Conservation (phyloP, 2,329 filamentous ascomycete genomes). For the Elsinoe arachidis region DNA sequence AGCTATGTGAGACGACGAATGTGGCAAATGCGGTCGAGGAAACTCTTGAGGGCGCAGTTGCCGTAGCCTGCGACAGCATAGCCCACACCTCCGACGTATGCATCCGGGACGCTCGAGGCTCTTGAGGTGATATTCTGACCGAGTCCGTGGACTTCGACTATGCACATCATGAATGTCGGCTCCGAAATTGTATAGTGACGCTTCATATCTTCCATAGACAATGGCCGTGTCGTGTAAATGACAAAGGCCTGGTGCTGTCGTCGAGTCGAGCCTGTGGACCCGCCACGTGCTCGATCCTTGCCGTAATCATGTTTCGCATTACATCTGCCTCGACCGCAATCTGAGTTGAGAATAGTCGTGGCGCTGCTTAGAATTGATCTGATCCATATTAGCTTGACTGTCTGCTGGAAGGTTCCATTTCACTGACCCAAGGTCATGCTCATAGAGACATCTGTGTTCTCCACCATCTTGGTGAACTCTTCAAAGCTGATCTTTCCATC, state of each 20-base stretch:
- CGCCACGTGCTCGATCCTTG: neutral
- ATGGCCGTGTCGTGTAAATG: too few species aligned
- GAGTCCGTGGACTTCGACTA: too few species aligned
- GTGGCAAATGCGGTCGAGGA: too few species aligned
- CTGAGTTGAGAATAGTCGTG: neutral
- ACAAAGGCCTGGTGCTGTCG: neutral
- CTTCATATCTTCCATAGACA: too few species aligned
- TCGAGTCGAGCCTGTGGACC: neutral
- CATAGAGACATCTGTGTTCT: slow-evolving; percentile 70
- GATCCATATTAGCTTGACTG: neutral
- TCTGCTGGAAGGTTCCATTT: neutral
- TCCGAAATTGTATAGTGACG: too few species aligned
- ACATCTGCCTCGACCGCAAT: neutral
- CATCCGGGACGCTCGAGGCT: too few species aligned
- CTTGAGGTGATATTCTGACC: too few species aligned
- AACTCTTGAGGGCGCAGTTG: too few species aligned
- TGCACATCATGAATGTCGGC: too few species aligned
- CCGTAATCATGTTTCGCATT: neutral
- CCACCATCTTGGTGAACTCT: slow-evolving; percentile 98
- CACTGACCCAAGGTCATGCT: slow-evolving; percentile 57
- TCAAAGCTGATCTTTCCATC: slow-evolving; percentile 99
- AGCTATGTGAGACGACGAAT: too few species aligned
- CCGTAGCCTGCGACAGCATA: too few species aligned
- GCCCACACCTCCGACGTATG: too few species aligned
- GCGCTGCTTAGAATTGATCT: neutral